Evolutionary conservation across 2,329 filamentous ascomycete genomes (phyloP), one percentile per base, ranked within the genome.

Genomic region (Madurella fahalii): DNA sequence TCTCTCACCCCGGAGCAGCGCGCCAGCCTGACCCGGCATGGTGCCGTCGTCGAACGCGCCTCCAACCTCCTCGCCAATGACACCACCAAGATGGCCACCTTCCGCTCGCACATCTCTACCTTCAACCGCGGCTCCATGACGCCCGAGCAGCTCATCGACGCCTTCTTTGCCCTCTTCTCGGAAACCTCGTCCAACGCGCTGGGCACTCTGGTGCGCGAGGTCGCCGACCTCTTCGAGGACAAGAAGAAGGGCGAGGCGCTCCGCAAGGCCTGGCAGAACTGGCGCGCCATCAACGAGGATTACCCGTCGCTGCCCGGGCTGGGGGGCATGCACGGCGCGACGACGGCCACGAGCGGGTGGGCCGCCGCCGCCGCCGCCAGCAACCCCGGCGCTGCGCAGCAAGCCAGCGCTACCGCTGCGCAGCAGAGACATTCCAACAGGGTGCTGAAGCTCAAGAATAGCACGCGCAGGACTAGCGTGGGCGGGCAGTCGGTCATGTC

Each of bases 221-320:
- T 96, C 2, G 89, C 93, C 5, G 93, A 97, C 50, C 83, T 99
- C 11, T 97, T 94, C 64, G 93, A 99, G 63, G 87, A 95, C 62
- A 80, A 86, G 47, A 68, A 71, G 16, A 96, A 95, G 68, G 84
- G 84, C 1, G 85, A 87, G 50, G 78, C 76, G 0, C 74, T 99
- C 2, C 81, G 91, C 25, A 87, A 87, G 64, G 90, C 92, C 1
- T 96, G 93, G 91, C 90, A 90, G 63, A 89, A 96, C 71, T 96
- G 93, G 90, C 89, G 90, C 45, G 91, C 91, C 39, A 94, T 95
- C 72, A 95, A 95, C 62, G 92, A 96, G 71, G 92, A 96, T 68
- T 97, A 96, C 63, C 93, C 93, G 0, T 90, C 89, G 1, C 76
- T 97, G 1, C 92, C 93, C 1, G 87, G 87, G 0, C 80, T 89